These are phyloP conservation scores for Aspergillus awamori DNA, from an alignment of 2,329 filamentous ascomycete genomes.

Conservation along the genomic window DNA sequence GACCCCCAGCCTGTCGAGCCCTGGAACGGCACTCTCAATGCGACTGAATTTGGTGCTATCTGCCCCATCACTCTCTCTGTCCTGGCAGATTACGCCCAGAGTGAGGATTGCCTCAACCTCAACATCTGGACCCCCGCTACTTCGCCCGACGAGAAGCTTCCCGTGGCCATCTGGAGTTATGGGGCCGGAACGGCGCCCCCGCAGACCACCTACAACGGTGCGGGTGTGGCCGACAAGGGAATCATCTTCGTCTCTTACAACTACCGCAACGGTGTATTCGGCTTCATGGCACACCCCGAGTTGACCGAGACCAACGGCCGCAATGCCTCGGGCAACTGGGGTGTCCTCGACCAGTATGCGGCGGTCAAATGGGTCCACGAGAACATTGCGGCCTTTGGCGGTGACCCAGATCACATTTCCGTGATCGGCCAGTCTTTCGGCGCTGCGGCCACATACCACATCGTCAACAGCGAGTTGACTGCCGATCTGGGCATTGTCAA, in stretches of 20 bases:
- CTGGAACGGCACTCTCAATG: neutral
- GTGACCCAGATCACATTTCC: neutral
- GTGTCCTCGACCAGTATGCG: neutral
- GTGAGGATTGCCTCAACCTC: neutral
- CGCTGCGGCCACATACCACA: neutral
- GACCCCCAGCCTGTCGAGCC: neutral
- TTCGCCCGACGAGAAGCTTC: neutral
- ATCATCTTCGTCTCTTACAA: slow-evolving; percentile 3
- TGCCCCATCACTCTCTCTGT: neutral
- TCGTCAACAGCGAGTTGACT: neutral
- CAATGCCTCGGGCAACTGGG: neutral
- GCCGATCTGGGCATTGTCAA: neutral
- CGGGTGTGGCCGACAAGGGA: neutral
- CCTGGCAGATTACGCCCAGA: neutral
- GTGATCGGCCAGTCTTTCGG: neutral
- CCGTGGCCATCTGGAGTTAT: neutral
- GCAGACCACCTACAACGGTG: neutral
- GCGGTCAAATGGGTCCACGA: neutral
- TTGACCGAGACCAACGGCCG: neutral
- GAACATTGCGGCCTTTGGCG: neutral
- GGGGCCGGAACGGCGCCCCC: neutral
- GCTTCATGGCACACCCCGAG: neutral
- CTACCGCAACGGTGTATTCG: neutral
- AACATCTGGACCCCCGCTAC: slow-evolving; percentile 1
- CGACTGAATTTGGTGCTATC: neutral